Evolutionary conservation across 805 yeast species (phyloP).

Genomic region (Barnettozyma sucrosica): DNA sequence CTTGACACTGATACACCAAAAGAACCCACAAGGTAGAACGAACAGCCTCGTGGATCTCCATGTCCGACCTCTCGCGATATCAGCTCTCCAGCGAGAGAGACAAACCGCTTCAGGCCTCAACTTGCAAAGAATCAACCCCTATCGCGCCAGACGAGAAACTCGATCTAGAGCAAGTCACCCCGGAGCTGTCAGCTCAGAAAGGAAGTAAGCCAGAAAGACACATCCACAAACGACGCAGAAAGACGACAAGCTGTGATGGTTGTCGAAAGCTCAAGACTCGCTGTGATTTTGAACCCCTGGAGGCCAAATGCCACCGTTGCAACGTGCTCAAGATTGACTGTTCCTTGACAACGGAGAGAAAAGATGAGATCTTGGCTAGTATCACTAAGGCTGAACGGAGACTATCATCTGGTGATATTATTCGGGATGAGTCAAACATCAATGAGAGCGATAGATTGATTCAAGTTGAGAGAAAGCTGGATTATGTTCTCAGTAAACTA

Average conservation of each 20-base stretch:
- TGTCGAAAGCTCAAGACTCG: slow-evolving; percentile 55
- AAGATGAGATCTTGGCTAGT: slow-evolving; percentile 21
- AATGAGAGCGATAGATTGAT: slow-evolving; percentile 9
- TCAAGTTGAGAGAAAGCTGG: slow-evolving; percentile 16
- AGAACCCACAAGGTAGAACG: not conserved
- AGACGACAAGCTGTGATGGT: slow-evolving; percentile 40
- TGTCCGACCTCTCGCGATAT: not conserved
- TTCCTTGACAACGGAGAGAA: slow-evolving; percentile 34
- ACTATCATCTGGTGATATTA: not conserved
- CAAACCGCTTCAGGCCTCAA: not conserved
- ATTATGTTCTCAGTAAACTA: slow-evolving; percentile 24
- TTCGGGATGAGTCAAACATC: not conserved
- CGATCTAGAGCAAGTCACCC: no score
- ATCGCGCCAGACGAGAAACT: not conserved
- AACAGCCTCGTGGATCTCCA: not conserved
- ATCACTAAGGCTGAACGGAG: slow-evolving; percentile 11
- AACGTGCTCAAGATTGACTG: slow-evolving; percentile 41
- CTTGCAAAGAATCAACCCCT: not conserved
- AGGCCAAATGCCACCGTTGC: slow-evolving; percentile 48
- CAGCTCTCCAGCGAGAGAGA: slow-evolving; percentile 3
- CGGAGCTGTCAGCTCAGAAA: not conserved
- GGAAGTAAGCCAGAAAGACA: not conserved
- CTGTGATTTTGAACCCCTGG: slow-evolving; percentile 43
- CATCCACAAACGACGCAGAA: slow-evolving; percentile 31
- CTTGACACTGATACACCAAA: not conserved